A percentile compares a stretch with the other conserved stretches of the same genome.
phyloP scores from a whole-genome alignment of 306 rosid genomes.

The Leucaena leucocephala region DNA sequence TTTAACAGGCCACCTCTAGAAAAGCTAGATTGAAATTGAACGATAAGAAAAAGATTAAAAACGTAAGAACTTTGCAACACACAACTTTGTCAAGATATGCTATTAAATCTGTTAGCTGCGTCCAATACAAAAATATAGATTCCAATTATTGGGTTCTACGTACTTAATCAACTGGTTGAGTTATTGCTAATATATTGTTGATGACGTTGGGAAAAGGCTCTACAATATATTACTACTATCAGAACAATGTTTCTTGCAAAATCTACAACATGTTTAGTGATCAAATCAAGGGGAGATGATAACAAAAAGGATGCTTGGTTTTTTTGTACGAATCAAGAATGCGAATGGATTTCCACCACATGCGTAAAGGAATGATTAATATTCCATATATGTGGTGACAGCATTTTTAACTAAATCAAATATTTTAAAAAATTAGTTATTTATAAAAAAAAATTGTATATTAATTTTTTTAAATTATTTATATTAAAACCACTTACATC shows the following conservation, averaged over 20 bases:
- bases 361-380: background rate
- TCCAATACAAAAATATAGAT: background rate
- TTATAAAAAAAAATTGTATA: no score
- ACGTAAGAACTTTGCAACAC: no score
- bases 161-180: background rate
- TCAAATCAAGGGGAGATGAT: background rate
- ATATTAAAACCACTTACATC: no score
- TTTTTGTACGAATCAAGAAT: background rate
- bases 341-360: background rate
- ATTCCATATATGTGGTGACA: background rate
- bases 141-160: background rate
- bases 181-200: background rate
- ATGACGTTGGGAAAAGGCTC: background rate
- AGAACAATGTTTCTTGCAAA: background rate
- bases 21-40: no score
- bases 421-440: background rate
- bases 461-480: no score
- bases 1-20: background rate
- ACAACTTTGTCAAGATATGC: background rate
- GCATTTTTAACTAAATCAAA: background rate
- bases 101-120: background rate
- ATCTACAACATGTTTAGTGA: background rate
- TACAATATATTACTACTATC: background rate
- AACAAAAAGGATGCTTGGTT: background rate
- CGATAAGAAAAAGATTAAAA: no score